Evolutionary conservation across 2,329 filamentous ascomycete genomes (phyloP), one percentile per base, ranked within the genome.

Genomic region (Fusarium napiforme): DNA sequence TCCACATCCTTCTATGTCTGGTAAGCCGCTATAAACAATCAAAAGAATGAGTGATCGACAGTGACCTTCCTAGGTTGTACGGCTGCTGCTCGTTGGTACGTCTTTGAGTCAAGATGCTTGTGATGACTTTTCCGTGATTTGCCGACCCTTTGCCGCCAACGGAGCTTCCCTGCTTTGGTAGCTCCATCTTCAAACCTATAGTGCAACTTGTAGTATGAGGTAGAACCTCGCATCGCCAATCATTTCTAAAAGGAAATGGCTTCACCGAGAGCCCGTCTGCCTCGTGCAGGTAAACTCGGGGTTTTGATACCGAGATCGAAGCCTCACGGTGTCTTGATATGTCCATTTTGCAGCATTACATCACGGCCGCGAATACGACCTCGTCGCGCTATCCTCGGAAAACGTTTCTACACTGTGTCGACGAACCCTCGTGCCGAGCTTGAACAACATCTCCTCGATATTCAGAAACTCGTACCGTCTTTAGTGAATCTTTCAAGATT

Each of bases 401-500:
- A 73, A 76, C 72, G 81, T 67, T 79, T 78, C 71, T 62, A 76
- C 11, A 46, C 77, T 16, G 28, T 69, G 9, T 21, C 75, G n/a
- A 63, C 72, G 14, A 77, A 84, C 63, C 79, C 84, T 19, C 84
- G 87, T 45, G 77, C 83, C 62, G 87, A 92, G 73, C 87, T 94
- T 9, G 86, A 92, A 70, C 82, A 86, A 47, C 84, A 89, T 5
- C 84, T 95, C 1, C 80, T 86, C 4, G 86, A 88, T 28, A 85
- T 96, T 6, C 87, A 92, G 75, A 88, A 87, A 58, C 84, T 88
- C 55, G 89, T 90, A 4, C 86, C 89, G 30, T 87, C 86, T 65
- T 87, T 91, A 75, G 86, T 93, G 60, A 92, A 92, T 77, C 86
- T 92, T n/a, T 90, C 92, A 36, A 87, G 92, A 62, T 79, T 95